Base-by-base conservation (phyloP, 164 flowering plant species). In the Vitis rotundifolia region DNA sequence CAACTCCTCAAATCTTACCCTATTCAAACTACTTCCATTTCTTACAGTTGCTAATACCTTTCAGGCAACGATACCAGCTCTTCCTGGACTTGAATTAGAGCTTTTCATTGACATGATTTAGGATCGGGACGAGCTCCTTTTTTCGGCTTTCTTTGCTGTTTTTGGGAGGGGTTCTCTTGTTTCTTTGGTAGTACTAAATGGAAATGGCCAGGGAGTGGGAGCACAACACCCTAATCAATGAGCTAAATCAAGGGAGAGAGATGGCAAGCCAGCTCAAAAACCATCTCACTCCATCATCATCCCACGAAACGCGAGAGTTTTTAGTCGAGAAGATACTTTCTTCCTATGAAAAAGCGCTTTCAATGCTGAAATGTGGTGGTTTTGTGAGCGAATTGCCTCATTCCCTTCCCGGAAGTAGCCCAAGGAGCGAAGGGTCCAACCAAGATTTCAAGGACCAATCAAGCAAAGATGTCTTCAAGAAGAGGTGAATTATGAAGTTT, bases 341-440 rank as follows among this genome's bases (percentile, higher is more conserved):
- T 67, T 74, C 82, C 2, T 81, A 76, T 59, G 85, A 84, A 37
- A 86, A 83, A 71, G 82, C 88, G 2, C 77, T 86, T 13, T 59
- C 77, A 11, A 15, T 75, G 61, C 79, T 86, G 3, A 71, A 78
- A 31, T 67, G 59, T 47, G 54, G n/a, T 61, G 70, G 55, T 68
- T 8, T 28, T 22, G n/a, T 37, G 5, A 70, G 28, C 8, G 68
- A 71, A 14, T 69, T 75, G 0, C 71, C 72, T 7, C 14, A 22
- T 49, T 62, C 73, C 50, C 44, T 69, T 31, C 50, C 58, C 61
- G 69, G 49, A 3, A 2, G 53, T 13, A 81, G 82, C 63, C 81
- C 83, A 1, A 49, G 29, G 49, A 76, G 78, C 63, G 81, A 80
- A 13, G 75, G 49, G 10, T 76, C 75, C 18, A 64, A 68, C 60